These are phyloP conservation scores for Myxozyma mucilagina DNA, from an alignment of 805 yeast species.

Conservation along the genomic window DNA sequence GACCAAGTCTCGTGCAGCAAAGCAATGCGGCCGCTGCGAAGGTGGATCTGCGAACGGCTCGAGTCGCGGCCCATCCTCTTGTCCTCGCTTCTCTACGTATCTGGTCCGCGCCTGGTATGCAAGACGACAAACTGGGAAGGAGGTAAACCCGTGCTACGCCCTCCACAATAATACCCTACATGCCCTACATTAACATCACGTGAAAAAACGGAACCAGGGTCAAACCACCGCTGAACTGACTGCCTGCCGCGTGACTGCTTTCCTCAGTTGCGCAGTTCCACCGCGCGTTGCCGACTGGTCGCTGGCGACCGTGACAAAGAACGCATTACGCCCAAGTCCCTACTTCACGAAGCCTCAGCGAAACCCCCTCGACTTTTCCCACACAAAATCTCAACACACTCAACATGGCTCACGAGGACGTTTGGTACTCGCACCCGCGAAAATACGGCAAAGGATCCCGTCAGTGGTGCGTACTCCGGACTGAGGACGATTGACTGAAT, in stretches of 20 bases:
- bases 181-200: not conserved
- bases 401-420: conserved; percentile 99
- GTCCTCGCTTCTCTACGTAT: not conserved
- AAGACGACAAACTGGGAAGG: not conserved
- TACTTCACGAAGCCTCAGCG: not conserved
- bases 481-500: not conserved
- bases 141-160: not conserved
- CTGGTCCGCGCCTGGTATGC: not conserved
- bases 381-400: not conserved
- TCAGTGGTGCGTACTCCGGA: conserved; percentile 58
- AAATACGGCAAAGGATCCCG: conserved; percentile 99
- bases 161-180: not conserved
- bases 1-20: conserved; percentile 31
- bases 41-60: conserved; percentile 31
- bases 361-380: not conserved
- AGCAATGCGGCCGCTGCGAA: conserved; percentile 26
- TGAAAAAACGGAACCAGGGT: not conserved
- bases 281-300: not conserved
- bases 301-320: too few relatives aligned
- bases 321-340: not conserved
- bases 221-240: too few relatives aligned
- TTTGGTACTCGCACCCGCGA: conserved; percentile 99
- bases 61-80: conserved; percentile 28
- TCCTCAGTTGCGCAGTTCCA: not conserved
- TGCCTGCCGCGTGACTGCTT: not conserved